Evolutionary conservation across 345 rosid species (phyloP).

Genomic region (Diplotaxis tenuifolia): DNA sequence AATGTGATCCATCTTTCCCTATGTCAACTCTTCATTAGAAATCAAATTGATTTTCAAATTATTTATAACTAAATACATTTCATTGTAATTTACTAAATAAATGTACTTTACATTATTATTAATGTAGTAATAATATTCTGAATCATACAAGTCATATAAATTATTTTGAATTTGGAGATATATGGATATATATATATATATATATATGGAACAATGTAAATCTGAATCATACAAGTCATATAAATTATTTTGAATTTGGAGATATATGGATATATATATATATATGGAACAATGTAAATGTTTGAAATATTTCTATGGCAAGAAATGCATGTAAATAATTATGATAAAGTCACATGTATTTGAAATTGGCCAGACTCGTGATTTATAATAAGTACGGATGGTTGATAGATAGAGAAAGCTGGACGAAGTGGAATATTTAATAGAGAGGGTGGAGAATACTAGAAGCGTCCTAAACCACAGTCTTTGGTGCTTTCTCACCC

Average conservation of each 20-base stretch:
- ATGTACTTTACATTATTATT: neutral
- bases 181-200: too few species aligned
- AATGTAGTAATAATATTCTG: neutral
- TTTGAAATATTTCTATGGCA: neutral
- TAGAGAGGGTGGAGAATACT: neutral
- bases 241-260: neutral
- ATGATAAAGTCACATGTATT: conserved; percentile 30
- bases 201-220: too few species aligned
- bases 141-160: neutral
- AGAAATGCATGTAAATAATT: neutral
- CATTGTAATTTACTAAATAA: neutral
- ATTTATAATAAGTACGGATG: conserved; percentile 22
- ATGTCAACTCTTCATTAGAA: neutral
- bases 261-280: too few species aligned
- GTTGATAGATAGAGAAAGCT: conserved; percentile 9
- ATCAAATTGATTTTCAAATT: neutral
- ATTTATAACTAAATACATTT: neutral
- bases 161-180: neutral
- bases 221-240: neutral
- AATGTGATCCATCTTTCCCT: neutral
- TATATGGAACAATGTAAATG: neutral
- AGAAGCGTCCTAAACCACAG: conserved; percentile 27
- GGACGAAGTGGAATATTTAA: conserved; percentile 10
- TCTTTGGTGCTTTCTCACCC: conserved; percentile 10
- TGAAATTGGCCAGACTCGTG: conserved; percentile 13